Conservation (phyloP, 192 early-diverging fungal genomes). For the Phycomyces nitens region DNA sequence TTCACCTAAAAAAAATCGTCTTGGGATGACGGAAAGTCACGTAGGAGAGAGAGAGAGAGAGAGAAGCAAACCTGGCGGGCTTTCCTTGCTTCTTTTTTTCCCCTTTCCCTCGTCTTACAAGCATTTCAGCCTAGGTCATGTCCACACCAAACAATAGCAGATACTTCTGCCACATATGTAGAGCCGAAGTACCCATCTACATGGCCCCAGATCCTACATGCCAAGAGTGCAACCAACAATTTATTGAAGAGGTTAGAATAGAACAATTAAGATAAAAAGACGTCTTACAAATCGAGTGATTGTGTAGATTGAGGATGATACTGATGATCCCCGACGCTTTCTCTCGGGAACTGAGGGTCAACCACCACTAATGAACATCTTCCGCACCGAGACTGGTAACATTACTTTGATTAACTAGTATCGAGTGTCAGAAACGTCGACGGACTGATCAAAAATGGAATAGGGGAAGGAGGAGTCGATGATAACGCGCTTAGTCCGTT, state of each 20-base stretch:
- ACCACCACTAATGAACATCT: neutral
- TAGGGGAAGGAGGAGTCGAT: neutral
- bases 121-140: neutral
- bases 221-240: conserved; percentile 68
- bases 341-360: conserved; percentile 2
- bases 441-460: too few species aligned
- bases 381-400: neutral
- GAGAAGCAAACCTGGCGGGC: neutral
- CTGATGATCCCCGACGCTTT: conserved; percentile 20
- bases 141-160: conserved; percentile 9
- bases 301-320: neutral
- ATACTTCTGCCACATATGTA: conserved; percentile 68
- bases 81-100: conserved; percentile 16
- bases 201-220: conserved; percentile 81
- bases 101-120: conserved; percentile 4
- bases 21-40: neutral
- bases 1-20: too few species aligned
- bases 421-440: too few species aligned
- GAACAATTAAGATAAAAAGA: neutral
- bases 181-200: conserved; percentile 56
- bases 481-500: neutral
- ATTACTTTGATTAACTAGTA: too few species aligned
- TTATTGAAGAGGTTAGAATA: conserved; percentile 76
- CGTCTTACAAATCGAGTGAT: too few species aligned
- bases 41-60: too few species aligned